Conservation (phyloP, 345 rosid species). For the Limnanthes douglasii region DNA sequence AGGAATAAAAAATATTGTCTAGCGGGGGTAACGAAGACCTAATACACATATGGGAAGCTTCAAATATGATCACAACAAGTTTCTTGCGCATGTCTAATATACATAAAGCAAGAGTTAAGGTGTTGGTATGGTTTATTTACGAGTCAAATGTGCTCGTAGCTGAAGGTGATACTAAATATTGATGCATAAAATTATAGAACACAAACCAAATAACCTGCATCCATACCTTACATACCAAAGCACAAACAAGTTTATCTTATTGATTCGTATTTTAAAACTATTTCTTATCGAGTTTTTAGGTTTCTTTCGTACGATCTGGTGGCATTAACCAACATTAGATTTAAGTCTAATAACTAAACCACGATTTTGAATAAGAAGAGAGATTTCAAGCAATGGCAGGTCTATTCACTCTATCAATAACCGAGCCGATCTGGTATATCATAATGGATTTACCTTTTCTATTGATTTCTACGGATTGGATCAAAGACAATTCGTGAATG, state of each 20-base stretch:
- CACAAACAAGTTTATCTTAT: slow-evolving; percentile 25
- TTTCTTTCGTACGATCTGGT: no score
- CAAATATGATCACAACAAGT: slow-evolving; percentile 28
- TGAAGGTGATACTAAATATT: slow-evolving; percentile 37
- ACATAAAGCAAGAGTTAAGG: slow-evolving; percentile 37
- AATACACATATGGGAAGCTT: slow-evolving; percentile 32
- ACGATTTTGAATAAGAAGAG: no score
- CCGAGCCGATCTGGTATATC: no score
- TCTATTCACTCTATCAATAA: no score
- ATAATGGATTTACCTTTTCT: no score
- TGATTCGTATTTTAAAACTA: no score
- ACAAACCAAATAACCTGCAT: slow-evolving; percentile 19
- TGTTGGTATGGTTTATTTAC: slow-evolving; percentile 47
- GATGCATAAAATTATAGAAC: slow-evolving; percentile 33
- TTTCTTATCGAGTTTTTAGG: neutral
- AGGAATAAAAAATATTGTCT: slow-evolving; percentile 24
- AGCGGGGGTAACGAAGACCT: slow-evolving; percentile 43
- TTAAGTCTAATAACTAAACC: no score
- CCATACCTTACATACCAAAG: slow-evolving; percentile 16
- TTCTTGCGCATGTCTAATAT: slow-evolving; percentile 18
- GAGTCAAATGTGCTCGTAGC: slow-evolving; percentile 35
- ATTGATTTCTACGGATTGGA: no score
- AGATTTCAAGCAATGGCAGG: no score
- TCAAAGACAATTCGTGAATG: no score
- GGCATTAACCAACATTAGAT: no score